A percentile compares a stretch with the other conserved stretches of the same genome.
Conservation (phyloP, 805 yeast genomes). For the Nakazawaea holstii region DNA sequence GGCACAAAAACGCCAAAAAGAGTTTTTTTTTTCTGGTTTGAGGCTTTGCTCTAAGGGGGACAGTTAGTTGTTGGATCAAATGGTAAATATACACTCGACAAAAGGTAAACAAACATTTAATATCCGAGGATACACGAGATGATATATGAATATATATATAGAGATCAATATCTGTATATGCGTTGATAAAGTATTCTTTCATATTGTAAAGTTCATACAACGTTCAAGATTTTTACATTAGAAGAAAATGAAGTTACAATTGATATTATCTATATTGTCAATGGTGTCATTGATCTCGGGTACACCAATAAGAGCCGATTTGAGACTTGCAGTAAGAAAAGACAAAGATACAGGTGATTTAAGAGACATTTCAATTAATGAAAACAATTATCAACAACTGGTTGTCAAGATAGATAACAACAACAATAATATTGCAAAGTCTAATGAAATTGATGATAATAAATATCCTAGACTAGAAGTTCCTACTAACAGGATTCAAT, state of each 20-base stretch:
- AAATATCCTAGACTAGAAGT: too few relatives aligned
- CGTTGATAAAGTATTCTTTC: background rate
- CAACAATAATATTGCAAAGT: background rate
- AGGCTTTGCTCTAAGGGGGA: background rate
- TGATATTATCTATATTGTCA: background rate
- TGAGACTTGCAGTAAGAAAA: constrained; percentile 1
- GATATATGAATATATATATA: too few relatives aligned
- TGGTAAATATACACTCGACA: too few relatives aligned
- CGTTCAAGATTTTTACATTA: too few relatives aligned
- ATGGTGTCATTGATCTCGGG: background rate
- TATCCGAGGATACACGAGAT: too few relatives aligned
- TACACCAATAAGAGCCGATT: constrained; percentile 6
- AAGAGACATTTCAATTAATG: background rate
- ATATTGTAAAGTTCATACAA: background rate
- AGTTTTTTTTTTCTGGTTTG: background rate
- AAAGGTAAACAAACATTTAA: too few relatives aligned
- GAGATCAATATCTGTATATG: too few relatives aligned
- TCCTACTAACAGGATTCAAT: too few relatives aligned
- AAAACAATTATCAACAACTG: constrained; percentile 1
- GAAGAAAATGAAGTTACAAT: background rate
- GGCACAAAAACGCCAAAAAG: background rate
- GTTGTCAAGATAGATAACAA: background rate
- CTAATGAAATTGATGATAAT: too few relatives aligned
- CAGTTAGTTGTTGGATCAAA: background rate
- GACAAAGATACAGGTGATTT: background rate